Base-by-base conservation (phyloP, 2,329 filamentous ascomycete genomes). In the Dryadomyces quercus-mongolicae region DNA sequence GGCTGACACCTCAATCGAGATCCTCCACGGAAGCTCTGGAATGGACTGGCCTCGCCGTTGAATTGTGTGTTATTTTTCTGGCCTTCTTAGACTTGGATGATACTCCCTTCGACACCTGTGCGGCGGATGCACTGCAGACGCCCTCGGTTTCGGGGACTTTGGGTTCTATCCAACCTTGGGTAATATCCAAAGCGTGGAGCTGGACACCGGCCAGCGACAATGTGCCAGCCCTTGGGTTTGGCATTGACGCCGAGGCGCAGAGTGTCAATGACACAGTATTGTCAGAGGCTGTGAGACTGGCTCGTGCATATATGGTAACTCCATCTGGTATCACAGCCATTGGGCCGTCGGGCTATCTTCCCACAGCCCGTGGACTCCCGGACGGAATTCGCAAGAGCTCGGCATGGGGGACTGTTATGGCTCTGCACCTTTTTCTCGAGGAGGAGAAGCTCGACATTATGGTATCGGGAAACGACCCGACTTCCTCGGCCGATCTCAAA, bases 371-470 rank as follows among this genome's bases (percentile, higher is more conserved):
- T 2, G 68, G 67, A 50, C 70, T 76, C 52, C 77, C 74, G 54
- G 71, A 77, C 42, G 78, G 80, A 55, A 74, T 75, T 51, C 77
- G 82, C 46, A 74, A 78, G 54, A 83, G 75, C 63, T 70, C 82
- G 54, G 75, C 86, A 38, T 71, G 85, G 64, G 79, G 87, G 62
- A 75, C 86, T 52, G 77, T 92, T 42, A 73, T 94, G 59, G 85
- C 81, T 1, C 73, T 98, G 13, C 93, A 98, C 69, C 74, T 97
- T 3, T 72, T 95, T n/a, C 77, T 86, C 0, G 92, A 98, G 66
- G 93, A 98, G 65, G 77, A 86, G 58, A 97, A 95, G 64, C 77
- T 98, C 1, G 81, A 88, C 57, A 78, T 84, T 5, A 72, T 75
- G 58, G 67, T 68, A 0, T 69, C 73, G 0, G 73, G 76, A 51